Percentiles rank a stretch among this genome's conserved stretches.
These are phyloP conservation scores for Alnus glutinosa DNA, from an alignment of 306 rosid genomes.

Conservation along the genomic window DNA sequence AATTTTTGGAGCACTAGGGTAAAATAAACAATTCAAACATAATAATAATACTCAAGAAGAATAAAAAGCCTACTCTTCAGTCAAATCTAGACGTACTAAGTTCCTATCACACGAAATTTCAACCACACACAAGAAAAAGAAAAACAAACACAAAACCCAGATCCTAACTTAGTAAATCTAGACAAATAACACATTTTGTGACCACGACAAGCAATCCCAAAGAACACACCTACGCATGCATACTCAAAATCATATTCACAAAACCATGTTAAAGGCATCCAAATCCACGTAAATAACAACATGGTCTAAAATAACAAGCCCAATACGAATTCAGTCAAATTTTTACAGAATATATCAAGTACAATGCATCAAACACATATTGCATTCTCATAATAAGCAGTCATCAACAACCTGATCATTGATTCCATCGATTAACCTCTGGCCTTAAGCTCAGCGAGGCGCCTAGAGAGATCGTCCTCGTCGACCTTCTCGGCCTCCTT, in stretches of 20 bases:
- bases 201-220: not conserved
- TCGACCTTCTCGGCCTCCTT: slow-evolving; percentile 86
- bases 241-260: slow-evolving; percentile 8
- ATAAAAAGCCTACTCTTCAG: not conserved
- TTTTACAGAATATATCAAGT: not conserved
- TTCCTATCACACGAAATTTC: not conserved
- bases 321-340: slow-evolving; percentile 1
- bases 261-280: not conserved
- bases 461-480: slow-evolving; percentile 81
- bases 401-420: not conserved
- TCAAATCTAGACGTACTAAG: not conserved
- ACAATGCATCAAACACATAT: slow-evolving; percentile 5
- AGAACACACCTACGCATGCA: not conserved
- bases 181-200: slow-evolving; percentile 26
- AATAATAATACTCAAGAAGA: not conserved
- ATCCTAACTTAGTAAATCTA: slow-evolving; percentile 28
- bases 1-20: not conserved
- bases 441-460: slow-evolving; percentile 97
- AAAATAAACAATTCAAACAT: not conserved
- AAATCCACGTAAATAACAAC: not conserved
- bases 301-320: not conserved
- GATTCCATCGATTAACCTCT: slow-evolving; percentile 55
- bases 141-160: not conserved
- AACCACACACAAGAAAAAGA: not conserved
- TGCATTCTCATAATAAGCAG: slow-evolving; percentile 6